A percentile compares a stretch with the other conserved stretches of the same genome.
phyloP scores from a whole-genome alignment of 2,329 filamentous ascomycete species.

The Alternaria hordeiaustralica region DNA sequence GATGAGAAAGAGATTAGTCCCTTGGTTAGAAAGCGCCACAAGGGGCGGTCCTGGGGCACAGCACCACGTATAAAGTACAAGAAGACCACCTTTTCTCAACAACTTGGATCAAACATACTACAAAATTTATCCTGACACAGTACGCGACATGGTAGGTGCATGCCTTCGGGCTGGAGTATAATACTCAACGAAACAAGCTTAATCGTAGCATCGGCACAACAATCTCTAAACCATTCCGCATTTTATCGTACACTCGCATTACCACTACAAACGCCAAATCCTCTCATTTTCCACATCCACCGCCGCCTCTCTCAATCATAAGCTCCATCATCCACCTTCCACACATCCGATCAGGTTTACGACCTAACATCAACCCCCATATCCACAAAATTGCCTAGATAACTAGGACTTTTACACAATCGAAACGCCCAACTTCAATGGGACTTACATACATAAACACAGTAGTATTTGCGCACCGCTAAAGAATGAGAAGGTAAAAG shows the following conservation, averaged over 20 bases:
- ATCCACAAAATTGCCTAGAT: background rate
- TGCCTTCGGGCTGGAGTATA: background rate
- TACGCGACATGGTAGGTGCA: background rate
- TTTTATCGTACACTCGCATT: background rate
- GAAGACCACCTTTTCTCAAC: no score
- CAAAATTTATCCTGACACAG: background rate
- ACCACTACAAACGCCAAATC: background rate
- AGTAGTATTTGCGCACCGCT: background rate
- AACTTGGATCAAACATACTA: background rate
- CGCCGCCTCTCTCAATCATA: background rate
- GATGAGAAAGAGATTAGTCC: no score
- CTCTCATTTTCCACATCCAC: background rate
- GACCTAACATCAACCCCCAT: background rate
- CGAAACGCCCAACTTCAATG: background rate
- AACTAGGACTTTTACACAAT: background rate
- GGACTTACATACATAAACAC: slow-evolving; percentile 1
- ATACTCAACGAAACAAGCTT: background rate
- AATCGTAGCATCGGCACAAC: background rate
- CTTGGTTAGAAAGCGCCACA: background rate
- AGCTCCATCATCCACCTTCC: background rate
- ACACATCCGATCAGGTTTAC: background rate
- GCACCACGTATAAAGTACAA: background rate
- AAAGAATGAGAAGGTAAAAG: background rate
- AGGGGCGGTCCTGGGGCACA: background rate
- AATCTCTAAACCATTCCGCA: background rate